These are phyloP conservation scores for Effrenium voratum DNA, from an alignment of 73 alveolate genomes.

Conservation along the genomic window DNA sequence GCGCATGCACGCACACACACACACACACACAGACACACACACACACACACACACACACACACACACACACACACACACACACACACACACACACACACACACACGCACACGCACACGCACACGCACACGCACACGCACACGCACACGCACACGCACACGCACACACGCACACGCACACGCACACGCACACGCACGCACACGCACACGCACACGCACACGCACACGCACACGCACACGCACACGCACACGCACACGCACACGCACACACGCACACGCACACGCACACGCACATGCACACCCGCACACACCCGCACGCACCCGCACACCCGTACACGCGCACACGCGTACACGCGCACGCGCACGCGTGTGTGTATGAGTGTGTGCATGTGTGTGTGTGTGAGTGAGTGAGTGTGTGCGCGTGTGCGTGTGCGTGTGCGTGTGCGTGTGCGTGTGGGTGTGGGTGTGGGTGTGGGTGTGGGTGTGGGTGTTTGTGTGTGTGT, in stretches of 20 bases:
- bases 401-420: too few relatives aligned
- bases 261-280: constrained; percentile 10
- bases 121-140: background rate
- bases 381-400: too few relatives aligned
- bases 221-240: constrained; percentile 10
- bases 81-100: background rate
- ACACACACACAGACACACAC: too few relatives aligned
- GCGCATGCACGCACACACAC: too few relatives aligned
- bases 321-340: too few relatives aligned
- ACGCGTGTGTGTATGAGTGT: too few relatives aligned
- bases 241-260: constrained; percentile 10
- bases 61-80: background rate
- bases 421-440: too few relatives aligned
- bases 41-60: background rate
- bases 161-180: background rate
- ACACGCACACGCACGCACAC: background rate
- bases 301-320: too few relatives aligned
- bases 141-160: background rate
- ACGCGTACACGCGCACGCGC: too few relatives aligned
- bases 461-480: too few relatives aligned
- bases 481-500: too few relatives aligned
- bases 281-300: background rate
- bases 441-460: too few relatives aligned
- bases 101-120: background rate
- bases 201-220: constrained; percentile 13